Conservation (phyloP, 805 yeast species). For the Nakazawaea pomicola region DNA sequence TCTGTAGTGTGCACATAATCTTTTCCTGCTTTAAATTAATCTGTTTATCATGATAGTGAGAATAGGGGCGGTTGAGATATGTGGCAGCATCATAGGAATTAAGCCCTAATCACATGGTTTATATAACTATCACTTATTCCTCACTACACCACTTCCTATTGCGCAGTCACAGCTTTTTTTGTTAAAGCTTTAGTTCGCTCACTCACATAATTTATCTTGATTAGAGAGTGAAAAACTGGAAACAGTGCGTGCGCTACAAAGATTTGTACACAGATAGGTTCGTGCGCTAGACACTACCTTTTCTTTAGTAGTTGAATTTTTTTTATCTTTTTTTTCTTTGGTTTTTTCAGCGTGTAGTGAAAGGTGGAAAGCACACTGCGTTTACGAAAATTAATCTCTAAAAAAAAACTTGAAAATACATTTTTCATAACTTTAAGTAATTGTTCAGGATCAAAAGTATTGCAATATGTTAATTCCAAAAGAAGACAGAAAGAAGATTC, state of each 20-base stretch:
- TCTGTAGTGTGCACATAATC: too few relatives aligned
- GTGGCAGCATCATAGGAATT: too few relatives aligned
- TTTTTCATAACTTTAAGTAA: background rate
- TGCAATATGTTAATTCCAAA: slow-evolving; percentile 96
- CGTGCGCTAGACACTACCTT: background rate
- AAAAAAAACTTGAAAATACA: slow-evolving; percentile 2
- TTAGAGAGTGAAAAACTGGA: too few relatives aligned
- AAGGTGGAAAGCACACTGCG: background rate
- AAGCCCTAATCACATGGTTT: too few relatives aligned
- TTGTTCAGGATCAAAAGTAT: slow-evolving; percentile 10
- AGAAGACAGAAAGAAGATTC: slow-evolving; percentile 99
- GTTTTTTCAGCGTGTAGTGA: background rate
- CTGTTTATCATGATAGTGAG: too few relatives aligned
- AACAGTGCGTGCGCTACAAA: too few relatives aligned
- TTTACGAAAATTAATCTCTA: background rate
- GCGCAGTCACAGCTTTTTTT: background rate
- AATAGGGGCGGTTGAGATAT: too few relatives aligned
- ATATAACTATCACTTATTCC: too few relatives aligned
- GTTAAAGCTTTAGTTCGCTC: background rate
- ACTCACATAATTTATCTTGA: too few relatives aligned
- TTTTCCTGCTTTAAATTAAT: too few relatives aligned
- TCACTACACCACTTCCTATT: too few relatives aligned
- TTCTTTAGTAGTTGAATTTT: background rate
- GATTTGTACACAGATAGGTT: too few relatives aligned
- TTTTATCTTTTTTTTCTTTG: background rate